phyloP scores from a whole-genome alignment of 768 basidiomycete species.

The Kwoniella shandongensis region DNA sequence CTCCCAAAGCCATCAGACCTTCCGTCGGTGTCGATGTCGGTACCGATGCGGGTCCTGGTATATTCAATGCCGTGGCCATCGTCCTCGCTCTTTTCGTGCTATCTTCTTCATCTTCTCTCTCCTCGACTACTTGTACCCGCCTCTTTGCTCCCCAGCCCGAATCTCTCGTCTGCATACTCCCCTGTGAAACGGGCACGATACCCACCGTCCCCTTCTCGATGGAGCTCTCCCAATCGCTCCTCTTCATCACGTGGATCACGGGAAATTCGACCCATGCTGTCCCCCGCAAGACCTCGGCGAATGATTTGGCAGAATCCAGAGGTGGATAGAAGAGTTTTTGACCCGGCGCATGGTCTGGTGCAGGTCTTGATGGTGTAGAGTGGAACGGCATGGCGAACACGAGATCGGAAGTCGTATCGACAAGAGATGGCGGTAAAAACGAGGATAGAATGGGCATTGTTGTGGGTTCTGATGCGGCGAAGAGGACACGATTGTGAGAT shows the following conservation, averaged over 20 bases:
- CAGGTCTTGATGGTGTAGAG: slow-evolving; percentile 28
- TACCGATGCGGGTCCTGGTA: no score
- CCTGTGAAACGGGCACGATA: slow-evolving; percentile 9
- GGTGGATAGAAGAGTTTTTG: slow-evolving; percentile 58
- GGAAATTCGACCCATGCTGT: slow-evolving; percentile 81
- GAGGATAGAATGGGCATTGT: slow-evolving; percentile 20
- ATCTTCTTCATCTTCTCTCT: neutral
- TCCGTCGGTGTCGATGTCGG: neutral
- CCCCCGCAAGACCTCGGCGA: slow-evolving; percentile 60
- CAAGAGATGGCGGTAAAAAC: slow-evolving; percentile 5
- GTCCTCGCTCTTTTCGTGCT: slow-evolving; percentile 7
- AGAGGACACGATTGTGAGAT: slow-evolving; percentile 53
- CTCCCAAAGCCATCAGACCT: slow-evolving; percentile 34
- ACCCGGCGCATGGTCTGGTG: slow-evolving; percentile 14
- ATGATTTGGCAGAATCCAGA: slow-evolving; percentile 59
- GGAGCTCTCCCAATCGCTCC: slow-evolving; percentile 58
- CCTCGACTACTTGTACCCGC: neutral
- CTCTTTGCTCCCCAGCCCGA: slow-evolving; percentile 16
- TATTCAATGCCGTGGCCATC: neutral
- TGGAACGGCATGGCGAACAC: slow-evolving; percentile 39
- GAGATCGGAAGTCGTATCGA: slow-evolving; percentile 3
- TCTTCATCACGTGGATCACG: slow-evolving; percentile 72
- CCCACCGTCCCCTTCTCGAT: neutral
- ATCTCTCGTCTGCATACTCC: slow-evolving; percentile 7
- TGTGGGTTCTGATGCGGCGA: slow-evolving; percentile 56